Evolutionary conservation across 2,329 filamentous ascomycete species (phyloP).

Genomic region (Aspergillus neotritici): DNA sequence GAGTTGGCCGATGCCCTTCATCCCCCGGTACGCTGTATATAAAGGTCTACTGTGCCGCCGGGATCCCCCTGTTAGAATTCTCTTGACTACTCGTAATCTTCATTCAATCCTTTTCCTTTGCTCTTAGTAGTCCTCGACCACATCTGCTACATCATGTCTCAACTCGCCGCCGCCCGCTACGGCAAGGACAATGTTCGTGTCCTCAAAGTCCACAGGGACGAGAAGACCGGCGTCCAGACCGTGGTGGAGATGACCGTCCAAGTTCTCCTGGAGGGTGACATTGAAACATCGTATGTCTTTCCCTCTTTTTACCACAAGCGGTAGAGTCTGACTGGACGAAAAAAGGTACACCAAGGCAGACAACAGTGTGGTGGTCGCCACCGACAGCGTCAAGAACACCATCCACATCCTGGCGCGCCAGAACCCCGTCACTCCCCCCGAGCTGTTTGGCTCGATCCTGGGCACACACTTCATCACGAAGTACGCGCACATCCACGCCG

Average conservation of each 20-base stretch:
- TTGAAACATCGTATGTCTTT: slow-evolving; percentile 65
- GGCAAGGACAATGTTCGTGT: slow-evolving; percentile 93
- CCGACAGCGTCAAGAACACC: slow-evolving; percentile 97
- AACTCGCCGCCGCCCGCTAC: slow-evolving; percentile 44
- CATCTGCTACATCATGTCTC: slow-evolving; percentile 29
- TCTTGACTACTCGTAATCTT: not conserved
- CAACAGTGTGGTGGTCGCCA: slow-evolving; percentile 92
- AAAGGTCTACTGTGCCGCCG: slow-evolving; percentile 6
- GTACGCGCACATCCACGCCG: slow-evolving; percentile 81
- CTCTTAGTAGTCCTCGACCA: slow-evolving; percentile 1
- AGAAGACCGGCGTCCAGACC: slow-evolving; percentile 69
- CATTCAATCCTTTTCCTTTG: not conserved
- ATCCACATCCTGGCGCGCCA: slow-evolving; percentile 93
- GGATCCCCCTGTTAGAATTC: not conserved
- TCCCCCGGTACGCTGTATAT: slow-evolving; percentile 11
- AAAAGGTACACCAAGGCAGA: slow-evolving; percentile 82
- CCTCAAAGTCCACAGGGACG: slow-evolving; percentile 84
- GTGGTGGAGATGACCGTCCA: slow-evolving; percentile 94
- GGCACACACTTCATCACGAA: slow-evolving; percentile 82
- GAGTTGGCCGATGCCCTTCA: slow-evolving; percentile 31
- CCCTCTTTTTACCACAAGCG: not conserved
- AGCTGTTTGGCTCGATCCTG: slow-evolving; percentile 81
- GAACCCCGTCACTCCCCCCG: slow-evolving; percentile 83
- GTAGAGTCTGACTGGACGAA: slow-evolving; percentile 1
- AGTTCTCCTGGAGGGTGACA: slow-evolving; percentile 86